Base-by-base conservation (phyloP, 2,329 filamentous ascomycete genomes). In the Apiospora arundinis region DNA sequence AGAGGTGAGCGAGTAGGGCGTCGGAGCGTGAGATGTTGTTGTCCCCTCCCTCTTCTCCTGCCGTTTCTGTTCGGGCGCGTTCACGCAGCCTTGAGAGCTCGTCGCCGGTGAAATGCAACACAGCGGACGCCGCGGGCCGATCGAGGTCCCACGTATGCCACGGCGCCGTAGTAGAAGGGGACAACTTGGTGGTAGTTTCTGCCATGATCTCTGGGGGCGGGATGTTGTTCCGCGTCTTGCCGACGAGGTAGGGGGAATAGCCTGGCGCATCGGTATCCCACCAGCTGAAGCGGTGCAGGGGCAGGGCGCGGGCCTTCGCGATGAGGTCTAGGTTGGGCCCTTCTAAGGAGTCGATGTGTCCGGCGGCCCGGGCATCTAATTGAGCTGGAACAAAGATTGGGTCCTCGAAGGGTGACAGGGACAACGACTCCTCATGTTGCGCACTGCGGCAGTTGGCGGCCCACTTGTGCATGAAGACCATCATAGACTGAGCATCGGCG, bases 261-360 rank as follows among this genome's bases (percentile, higher is more conserved):
- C 80, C 77, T 0, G 78, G 79, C 0, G 77, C 80, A 0, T 77
- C 74, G 7, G 70, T 74, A 40, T 77, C 78, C 83, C 83, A 88
- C 82, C 85, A 87, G 76, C 87, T 83, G 71, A 81, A 86, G 8
- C 85, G 81, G 73, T 86, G 82, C 70, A 84, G 77, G 1, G 85
- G 85, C 6, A 88, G 74, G 2, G 75, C 73, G 9, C 82, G 77
- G 5, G 83, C 82, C 40, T 73, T 75, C 0, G 74, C 71, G 25
- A 80, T 73, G 2, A 78, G 71, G n/a, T 80, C 75, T 0, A 80
- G 74, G 4, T 75, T 74, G 0, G 73, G 66, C 7, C 52, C 52
- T 1, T 45, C 68, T 21, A 76, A 74, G 3, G 77, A 75, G 37
- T 73, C 68, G 18, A 79, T 71, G 32, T 74, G 40, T 9, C 73